Evolutionary conservation across 352 stramenopile species (phyloP).

Genomic region (Nothophytophthora sp.): DNA sequence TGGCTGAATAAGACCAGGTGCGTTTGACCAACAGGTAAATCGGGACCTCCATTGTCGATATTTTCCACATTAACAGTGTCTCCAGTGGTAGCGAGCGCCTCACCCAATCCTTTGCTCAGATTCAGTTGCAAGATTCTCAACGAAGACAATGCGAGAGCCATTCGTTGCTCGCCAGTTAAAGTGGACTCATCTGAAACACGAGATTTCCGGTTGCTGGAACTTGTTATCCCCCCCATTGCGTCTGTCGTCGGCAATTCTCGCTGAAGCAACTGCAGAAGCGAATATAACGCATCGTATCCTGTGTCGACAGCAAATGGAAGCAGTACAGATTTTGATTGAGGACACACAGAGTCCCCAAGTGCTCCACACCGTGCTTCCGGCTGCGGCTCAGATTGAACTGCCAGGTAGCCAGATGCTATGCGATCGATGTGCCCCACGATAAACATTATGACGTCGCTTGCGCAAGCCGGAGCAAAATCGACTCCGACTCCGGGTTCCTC

Average conservation of each 20-base stretch:
- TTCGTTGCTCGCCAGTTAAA: slow-evolving; percentile 11
- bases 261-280: slow-evolving; percentile 33
- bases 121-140: slow-evolving; percentile 52
- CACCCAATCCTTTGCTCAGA: slow-evolving; percentile 23
- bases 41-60: background rate
- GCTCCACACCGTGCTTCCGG: background rate
- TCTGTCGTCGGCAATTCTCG: background rate
- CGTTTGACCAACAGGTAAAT: background rate
- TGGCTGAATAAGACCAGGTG: slow-evolving; percentile 5
- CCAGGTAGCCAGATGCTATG: slow-evolving; percentile 31
- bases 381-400: slow-evolving; percentile 2
- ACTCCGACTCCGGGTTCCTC: slow-evolving; percentile 5
- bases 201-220: background rate
- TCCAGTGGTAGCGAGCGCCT: background rate
- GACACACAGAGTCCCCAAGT: background rate
- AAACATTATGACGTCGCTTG: slow-evolving; percentile 29
- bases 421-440: slow-evolving; percentile 52
- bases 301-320: slow-evolving; percentile 50
- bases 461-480: slow-evolving; percentile 51
- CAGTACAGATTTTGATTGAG: background rate
- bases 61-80: background rate
- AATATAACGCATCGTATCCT: slow-evolving; percentile 18
- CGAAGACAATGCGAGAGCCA: slow-evolving; percentile 35
- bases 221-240: slow-evolving; percentile 3
- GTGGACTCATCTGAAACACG: background rate